Conservation (phyloP, 2,329 filamentous ascomycete species). For the Cytospora chrysosperma region DNA sequence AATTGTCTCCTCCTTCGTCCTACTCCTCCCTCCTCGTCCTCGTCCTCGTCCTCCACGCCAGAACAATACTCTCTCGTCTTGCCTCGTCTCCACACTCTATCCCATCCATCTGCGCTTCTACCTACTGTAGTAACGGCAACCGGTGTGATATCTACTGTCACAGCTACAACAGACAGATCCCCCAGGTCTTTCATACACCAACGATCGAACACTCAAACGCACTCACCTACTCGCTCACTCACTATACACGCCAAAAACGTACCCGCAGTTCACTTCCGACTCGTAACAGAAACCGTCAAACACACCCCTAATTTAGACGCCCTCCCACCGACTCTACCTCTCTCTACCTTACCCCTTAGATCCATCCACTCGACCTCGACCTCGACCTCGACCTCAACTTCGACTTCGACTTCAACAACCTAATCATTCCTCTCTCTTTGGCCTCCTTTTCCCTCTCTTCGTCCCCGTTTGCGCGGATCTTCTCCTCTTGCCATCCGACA, state of each 20-base stretch:
- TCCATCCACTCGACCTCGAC: too few relatives aligned
- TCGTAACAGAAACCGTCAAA: background rate
- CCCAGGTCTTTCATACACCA: too few relatives aligned
- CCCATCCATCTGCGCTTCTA: too few relatives aligned
- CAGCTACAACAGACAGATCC: background rate
- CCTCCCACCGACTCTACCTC: background rate
- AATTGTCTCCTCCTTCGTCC: background rate
- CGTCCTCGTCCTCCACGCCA: too few relatives aligned
- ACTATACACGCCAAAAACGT: background rate
- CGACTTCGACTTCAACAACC: background rate
- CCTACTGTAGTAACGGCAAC: too few relatives aligned
- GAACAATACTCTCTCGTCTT: too few relatives aligned
- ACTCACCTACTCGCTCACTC: too few relatives aligned
- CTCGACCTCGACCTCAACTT: background rate
- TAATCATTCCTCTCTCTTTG: too few relatives aligned
- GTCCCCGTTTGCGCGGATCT: background rate
- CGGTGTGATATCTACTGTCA: background rate
- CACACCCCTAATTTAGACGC: background rate
- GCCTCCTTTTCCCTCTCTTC: too few relatives aligned
- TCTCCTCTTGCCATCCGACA: constrained; percentile 11
- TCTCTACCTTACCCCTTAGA: background rate
- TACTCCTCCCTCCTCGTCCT: too few relatives aligned
- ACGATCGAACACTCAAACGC: too few relatives aligned
- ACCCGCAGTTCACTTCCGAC: background rate
- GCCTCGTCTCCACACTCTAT: background rate